Conservation (phyloP, 148 eudicot species). For the Vaccinium darrowii region DNA sequence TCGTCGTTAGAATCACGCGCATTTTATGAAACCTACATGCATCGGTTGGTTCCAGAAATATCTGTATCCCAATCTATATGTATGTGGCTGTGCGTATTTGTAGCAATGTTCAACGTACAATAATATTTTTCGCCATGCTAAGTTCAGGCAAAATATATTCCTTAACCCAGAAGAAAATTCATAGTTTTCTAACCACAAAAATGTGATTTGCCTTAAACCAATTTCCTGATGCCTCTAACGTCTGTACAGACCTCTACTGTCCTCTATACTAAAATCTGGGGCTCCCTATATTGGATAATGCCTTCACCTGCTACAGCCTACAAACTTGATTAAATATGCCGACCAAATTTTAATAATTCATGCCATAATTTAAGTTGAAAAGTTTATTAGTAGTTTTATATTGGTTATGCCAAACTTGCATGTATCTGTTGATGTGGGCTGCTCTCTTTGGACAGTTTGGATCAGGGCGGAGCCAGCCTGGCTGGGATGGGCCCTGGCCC, state of each 20-base stretch:
- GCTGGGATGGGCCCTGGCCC: too few relatives aligned
- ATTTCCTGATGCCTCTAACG: neutral
- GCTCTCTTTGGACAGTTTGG: neutral
- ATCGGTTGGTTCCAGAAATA: neutral
- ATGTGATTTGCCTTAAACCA: neutral
- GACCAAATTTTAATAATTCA: neutral
- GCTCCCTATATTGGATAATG: neutral
- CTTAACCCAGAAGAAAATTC: neutral
- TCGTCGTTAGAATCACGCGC: too few relatives aligned
- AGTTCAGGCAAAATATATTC: neutral
- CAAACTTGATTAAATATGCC: neutral
- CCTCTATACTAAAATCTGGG: too few relatives aligned
- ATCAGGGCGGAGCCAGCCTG: too few relatives aligned
- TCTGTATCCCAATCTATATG: neutral
- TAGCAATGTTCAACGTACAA: neutral
- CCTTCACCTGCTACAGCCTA: constrained; percentile 10
- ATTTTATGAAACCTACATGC: too few relatives aligned
- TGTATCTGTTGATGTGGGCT: neutral
- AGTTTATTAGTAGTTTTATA: neutral
- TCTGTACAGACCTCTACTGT: neutral
- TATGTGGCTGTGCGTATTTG: neutral
- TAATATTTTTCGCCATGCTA: neutral
- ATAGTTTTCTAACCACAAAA: neutral
- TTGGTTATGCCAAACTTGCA: neutral
- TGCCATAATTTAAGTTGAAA: neutral